Base-by-base conservation (phyloP, 176 grass and related monocot species). In the Luzula sylvatica region DNA sequence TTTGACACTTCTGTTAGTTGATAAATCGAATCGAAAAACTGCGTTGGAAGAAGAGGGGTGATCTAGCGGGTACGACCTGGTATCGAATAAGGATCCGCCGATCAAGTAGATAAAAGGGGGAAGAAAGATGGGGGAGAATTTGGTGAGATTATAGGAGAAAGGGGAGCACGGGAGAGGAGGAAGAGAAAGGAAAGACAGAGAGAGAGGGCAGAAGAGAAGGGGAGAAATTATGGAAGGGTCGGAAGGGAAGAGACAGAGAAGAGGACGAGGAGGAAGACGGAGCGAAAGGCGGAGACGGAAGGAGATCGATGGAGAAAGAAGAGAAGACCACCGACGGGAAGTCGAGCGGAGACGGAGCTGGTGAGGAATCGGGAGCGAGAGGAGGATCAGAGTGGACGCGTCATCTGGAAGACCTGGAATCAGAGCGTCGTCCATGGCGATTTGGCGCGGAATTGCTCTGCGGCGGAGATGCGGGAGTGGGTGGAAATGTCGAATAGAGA, bases 401-500 rank as follows among this genome's bases (percentile, higher is more conserved):
- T 95, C 88, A 52, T 83, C 72, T 39, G 83, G 72, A 24, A 95
- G 75, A 22, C 83, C 88, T 2, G 88, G 83, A 46, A 87, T 87
- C 9, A 95, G 65, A 42, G 72, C 62, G 23, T 59, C 58, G 59
- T 46, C n/a, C n/a, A n/a, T n/a, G n/a, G n/a, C n/a, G n/a, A n/a
- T n/a, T n/a, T n/a, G n/a, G n/a, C n/a, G n/a, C n/a, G n/a, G n/a
- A n/a, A n/a, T n/a, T n/a, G n/a, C n/a, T n/a, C n/a, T n/a, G n/a
- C n/a, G n/a, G n/a, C n/a, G n/a, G n/a, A n/a, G n/a, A n/a, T n/a
- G n/a, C n/a, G n/a, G n/a, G n/a, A n/a, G n/a, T n/a, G n/a, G n/a
- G n/a, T n/a, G n/a, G n/a, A n/a, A n/a, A n/a, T n/a, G n/a, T n/a
- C n/a, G n/a, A n/a, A n/a, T n/a, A n/a, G n/a, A n/a, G n/a, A n/a